Percentiles rank a stretch among this genome's conserved stretches.
phyloP scores from a whole-genome alignment of 2,329 filamentous ascomycete species.

The Apiospora phragmitis region DNA sequence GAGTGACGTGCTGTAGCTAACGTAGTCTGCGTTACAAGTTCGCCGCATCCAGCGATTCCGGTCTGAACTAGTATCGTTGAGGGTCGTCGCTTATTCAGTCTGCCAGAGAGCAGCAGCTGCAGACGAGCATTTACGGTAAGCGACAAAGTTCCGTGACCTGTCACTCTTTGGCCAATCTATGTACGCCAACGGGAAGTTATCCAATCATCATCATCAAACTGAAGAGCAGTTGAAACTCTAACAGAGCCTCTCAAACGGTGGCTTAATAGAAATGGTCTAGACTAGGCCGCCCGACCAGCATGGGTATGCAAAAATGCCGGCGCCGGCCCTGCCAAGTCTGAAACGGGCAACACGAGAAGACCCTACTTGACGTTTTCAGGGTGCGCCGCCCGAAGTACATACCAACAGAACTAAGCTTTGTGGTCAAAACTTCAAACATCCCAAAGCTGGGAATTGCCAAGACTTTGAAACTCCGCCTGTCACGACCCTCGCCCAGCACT shows the following conservation, averaged over 20 bases:
- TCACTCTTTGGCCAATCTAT: background rate
- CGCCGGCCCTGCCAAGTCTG: background rate
- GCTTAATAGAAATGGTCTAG: background rate
- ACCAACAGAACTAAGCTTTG: background rate
- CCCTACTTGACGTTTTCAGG: background rate
- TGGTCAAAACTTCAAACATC: background rate
- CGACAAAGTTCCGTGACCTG: background rate
- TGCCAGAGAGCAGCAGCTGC: background rate
- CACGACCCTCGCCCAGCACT: background rate
- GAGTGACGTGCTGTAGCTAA: background rate
- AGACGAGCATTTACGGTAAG: background rate
- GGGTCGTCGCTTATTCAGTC: background rate
- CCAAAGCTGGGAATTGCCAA: background rate
- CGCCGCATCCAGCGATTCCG: background rate
- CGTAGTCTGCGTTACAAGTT: background rate
- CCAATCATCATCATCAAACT: background rate
- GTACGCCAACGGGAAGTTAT: background rate
- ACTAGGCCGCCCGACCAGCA: background rate
- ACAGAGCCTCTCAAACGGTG: background rate
- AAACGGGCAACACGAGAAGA: background rate
- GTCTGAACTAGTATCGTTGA: background rate
- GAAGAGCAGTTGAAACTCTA: background rate
- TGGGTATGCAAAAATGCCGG: background rate
- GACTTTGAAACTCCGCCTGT: conserved; percentile 6
- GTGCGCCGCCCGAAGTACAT: background rate